Base-by-base conservation (phyloP, 2,329 filamentous ascomycete species). In the Basipetospora sp. region DNA sequence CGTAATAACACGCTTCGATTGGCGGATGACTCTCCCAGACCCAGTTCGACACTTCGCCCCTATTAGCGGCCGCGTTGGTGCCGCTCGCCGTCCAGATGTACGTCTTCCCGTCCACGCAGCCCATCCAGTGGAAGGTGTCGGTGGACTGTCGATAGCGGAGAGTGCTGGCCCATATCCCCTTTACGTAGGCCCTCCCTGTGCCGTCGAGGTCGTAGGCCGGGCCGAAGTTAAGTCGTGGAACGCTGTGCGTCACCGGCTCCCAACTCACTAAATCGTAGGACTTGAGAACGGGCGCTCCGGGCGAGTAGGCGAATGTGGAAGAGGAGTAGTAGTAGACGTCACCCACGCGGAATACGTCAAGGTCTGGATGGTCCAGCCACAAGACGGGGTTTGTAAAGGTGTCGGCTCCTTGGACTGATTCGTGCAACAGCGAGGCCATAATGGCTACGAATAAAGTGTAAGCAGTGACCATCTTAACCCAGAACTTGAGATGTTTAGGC, bases 211-310 rank as follows among this genome's bases (percentile, higher is more conserved):
- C 30, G 16, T 37, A 37, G 19, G 31, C 14, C 22, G 20, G 19
- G 6, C 26, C 34, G 22, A 41, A 41, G 22, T 18, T 33, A 2
- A 69, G 52, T 2, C 46, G 46, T 1, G 64, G 64, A 4, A 69
- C 56, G 0, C 59, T 62, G 45, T 68, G 64, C 4, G 59, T 56
- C 16, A 65, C 49, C 3, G 53, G 46, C 14, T 67, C 58, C 65
- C 65, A 69, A 43, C 67, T 68, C 25, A 67, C 60, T 0, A 76
- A 59, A 46, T 75, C 68, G 36, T 64, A 63, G 0, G 70, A 74
- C 17, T 60, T 58, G 1, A 76, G 54, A 3, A 76, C 57, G 0
- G 71, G 69, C 0, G 70, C 71, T 8, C 69, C 71, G 1, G 71
- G 63, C 9, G 64, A 69, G 47, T 66, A 74, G 36, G 69, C 65